Conservation (phyloP, 2,329 filamentous ascomycete species). For the Pseudonectria foliicola region DNA sequence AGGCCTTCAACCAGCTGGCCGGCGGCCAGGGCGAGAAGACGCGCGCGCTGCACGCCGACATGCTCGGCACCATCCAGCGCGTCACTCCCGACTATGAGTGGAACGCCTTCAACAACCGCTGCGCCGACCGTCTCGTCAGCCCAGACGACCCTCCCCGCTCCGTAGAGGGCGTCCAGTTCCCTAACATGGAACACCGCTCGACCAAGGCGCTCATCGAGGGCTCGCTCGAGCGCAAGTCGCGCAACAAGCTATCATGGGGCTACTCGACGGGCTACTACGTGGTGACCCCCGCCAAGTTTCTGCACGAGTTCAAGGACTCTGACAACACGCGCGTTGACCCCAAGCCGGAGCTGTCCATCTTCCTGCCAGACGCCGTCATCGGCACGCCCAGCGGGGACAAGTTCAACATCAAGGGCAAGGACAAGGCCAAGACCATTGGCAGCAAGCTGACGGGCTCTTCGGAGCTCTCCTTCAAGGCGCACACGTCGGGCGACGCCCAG, state of each 20-base stretch:
- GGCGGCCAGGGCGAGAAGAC: conserved; percentile 76
- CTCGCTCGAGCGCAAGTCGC: conserved; percentile 81
- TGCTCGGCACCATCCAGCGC: conserved; percentile 67
- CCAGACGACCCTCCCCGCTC: conserved; percentile 66
- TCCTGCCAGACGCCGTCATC: conserved; percentile 82
- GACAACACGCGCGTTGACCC: conserved; percentile 67
- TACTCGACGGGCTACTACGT: conserved; percentile 84
- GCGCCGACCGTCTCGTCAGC: conserved; percentile 66
- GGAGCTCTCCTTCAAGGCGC: conserved; percentile 83
- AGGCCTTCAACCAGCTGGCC: conserved; percentile 74
- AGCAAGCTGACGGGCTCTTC: conserved; percentile 73
- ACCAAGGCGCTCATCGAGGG: conserved; percentile 84
- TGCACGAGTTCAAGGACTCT: conserved; percentile 95
- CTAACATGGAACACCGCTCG: conserved; percentile 77
- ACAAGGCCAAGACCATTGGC: conserved; percentile 71
- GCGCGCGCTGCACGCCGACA: conserved; percentile 74
- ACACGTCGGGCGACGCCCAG: conserved; percentile 69
- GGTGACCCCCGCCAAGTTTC: conserved; percentile 76
- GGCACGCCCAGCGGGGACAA: conserved; percentile 67
- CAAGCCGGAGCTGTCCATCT: conserved; percentile 79
- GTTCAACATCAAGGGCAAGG: conserved; percentile 94
- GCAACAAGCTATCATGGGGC: conserved; percentile 71
- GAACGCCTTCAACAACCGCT: conserved; percentile 72
- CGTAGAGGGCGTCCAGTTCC: conserved; percentile 69
- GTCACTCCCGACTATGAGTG: conserved; percentile 86